Evolutionary conservation across 2,329 filamentous ascomycete genomes (phyloP).

Genomic region (Hansfordia pulvinata): DNA sequence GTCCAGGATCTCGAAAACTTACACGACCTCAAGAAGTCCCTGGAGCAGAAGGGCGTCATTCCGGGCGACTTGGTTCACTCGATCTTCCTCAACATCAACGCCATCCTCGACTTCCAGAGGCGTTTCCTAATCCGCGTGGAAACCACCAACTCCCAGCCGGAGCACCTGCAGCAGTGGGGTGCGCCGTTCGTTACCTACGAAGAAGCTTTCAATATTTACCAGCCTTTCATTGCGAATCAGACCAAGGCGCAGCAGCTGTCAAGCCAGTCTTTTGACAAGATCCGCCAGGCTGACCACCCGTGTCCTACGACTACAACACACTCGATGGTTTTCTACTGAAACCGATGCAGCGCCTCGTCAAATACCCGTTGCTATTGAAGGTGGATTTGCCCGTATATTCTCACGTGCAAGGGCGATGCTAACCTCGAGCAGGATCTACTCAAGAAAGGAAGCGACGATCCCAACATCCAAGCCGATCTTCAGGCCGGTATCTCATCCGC

Average conservation of each 20-base stretch:
- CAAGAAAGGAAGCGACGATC: constrained; percentile 65
- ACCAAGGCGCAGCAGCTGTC: constrained; percentile 80
- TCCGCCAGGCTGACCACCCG: constrained; percentile 62
- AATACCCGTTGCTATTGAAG: constrained; percentile 83
- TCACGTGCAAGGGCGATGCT: constrained; percentile 6
- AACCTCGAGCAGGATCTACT: constrained; percentile 54
- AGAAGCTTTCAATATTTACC: constrained; percentile 82
- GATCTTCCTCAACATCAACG: constrained; percentile 94
- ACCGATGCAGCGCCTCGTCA: constrained; percentile 88
- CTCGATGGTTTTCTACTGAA: constrained; percentile 89
- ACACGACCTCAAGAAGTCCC: constrained; percentile 77
- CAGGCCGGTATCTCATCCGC: constrained; percentile 66
- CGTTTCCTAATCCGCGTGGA: constrained; percentile 92
- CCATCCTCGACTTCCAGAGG: constrained; percentile 88
- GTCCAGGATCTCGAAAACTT: constrained; percentile 93
- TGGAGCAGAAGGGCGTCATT: constrained; percentile 79
- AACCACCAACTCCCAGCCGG: constrained; percentile 76
- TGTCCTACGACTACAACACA: constrained; percentile 77
- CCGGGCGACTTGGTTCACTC: constrained; percentile 84
- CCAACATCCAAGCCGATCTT: constrained; percentile 58
- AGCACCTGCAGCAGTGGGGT: constrained; percentile 81
- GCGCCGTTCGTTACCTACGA: constrained; percentile 75
- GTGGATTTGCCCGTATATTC: constrained; percentile 27
- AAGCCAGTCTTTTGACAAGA: constrained; percentile 75
- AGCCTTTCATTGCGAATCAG: constrained; percentile 95